Evolutionary conservation across 805 yeast species (phyloP).

Genomic region (Schizosaccharomyces lindneri): DNA sequence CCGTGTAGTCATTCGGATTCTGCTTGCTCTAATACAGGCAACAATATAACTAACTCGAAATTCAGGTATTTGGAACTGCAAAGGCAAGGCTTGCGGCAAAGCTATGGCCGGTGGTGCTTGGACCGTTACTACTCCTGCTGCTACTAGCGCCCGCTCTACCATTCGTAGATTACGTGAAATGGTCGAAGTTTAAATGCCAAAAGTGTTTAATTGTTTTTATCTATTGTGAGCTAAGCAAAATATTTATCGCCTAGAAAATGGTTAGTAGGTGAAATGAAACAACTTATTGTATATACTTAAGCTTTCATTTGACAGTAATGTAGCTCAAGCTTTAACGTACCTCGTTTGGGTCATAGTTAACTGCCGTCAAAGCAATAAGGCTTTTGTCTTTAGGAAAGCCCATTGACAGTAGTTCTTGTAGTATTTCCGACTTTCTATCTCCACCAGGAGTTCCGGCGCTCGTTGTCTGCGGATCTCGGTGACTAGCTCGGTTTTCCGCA

Average conservation of each 20-base stretch:
- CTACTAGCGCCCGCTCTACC: conserved; percentile 99
- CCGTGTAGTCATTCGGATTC: background rate
- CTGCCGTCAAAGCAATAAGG: background rate
- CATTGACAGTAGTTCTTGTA: background rate
- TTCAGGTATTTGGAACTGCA: conserved; percentile 66
- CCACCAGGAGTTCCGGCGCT: too few relatives aligned
- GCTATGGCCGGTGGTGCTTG: conserved; percentile 99
- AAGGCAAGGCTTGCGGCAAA: conserved; percentile 55
- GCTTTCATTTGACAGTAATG: background rate
- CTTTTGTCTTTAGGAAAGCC: background rate
- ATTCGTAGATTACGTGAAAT: conserved; percentile 99
- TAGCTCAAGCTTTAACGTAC: background rate
- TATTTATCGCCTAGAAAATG: background rate
- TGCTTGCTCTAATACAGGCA: background rate
- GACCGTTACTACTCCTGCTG: conserved; percentile 97
- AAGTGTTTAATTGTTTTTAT: conserved; percentile 1
- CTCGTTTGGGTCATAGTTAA: background rate
- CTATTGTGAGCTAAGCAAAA: conserved; percentile 3
- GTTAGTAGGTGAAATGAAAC: background rate
- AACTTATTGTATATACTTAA: background rate
- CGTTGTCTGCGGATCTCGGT: too few relatives aligned
- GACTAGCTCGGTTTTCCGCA: too few relatives aligned
- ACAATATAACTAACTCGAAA: background rate
- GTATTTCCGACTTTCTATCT: background rate
- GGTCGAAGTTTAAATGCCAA: conserved; percentile 72